Base-by-base conservation (phyloP, 768 basidiomycete genomes). In the Suillus subluteus region DNA sequence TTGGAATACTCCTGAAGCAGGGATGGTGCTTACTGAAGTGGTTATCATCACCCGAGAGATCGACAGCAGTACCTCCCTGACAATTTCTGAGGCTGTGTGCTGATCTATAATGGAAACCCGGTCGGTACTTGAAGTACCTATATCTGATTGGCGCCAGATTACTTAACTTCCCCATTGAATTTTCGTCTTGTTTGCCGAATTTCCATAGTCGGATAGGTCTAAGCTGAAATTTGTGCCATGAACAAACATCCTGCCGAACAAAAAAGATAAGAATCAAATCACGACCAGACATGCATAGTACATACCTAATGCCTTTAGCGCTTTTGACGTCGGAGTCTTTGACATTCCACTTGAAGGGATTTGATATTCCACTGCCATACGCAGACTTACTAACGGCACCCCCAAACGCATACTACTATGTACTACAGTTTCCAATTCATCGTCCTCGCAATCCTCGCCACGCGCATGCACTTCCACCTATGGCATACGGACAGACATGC, bases 11-110 rank as follows among this genome's bases (percentile, higher is more conserved):
- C 50, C 11, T 44, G 38, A 11, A 65, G 0, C 0, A 35, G 7
- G 2, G 8, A 37, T 56, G 48, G 8, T 21, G 75, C 83, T 43
- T 65, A 85, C 85, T 80, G 62, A 84, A 79, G 11, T 58, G 71
- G 65, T 84, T 80, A 71, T 88, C 88, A 7, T 66, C 76, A 2
- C 82, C 85, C 15, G 87, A 88, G 65, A 89, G 79, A 69, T 89
- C 87, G 38, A 88, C 68, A 44, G 80, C 84, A 5, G 83, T 88
- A 4, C 81, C 82, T 13, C 82, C 77, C 74, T 86, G 82, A 71
- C 74, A 80, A 74, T 89, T 90, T 50, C 72, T 78, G 69, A 89
- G 79, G 35, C 69, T 78, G 71, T 78, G 21, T 58, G 65, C n/a
- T 84, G 83, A 16, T 66, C 68, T 66, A 77, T 70, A 59, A 83